A percentile compares a stretch with the other conserved stretches of the same genome.
Evolutionary conservation across 2,329 filamentous ascomycete species (phyloP).

Genomic region (Xylaria multiplex): DNA sequence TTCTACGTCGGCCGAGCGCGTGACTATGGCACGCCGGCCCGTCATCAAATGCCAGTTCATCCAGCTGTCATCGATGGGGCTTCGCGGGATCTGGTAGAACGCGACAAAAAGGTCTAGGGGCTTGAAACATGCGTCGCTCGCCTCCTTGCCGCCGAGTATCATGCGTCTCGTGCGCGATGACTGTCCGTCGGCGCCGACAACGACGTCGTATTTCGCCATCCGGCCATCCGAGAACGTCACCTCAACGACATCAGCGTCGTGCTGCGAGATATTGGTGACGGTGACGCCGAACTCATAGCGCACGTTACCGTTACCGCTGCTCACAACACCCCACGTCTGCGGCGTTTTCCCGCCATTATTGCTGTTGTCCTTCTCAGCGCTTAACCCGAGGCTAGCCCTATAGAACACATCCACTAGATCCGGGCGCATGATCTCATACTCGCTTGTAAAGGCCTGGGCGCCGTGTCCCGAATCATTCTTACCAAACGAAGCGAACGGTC

Average conservation of each 20-base stretch:
- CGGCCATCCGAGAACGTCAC: constrained; percentile 58
- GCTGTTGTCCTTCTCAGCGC: background rate
- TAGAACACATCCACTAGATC: constrained; percentile 64
- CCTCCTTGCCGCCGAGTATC: constrained; percentile 47
- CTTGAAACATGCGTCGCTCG: constrained; percentile 44
- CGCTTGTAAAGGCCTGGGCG: constrained; percentile 59
- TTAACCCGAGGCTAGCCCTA: constrained; percentile 44
- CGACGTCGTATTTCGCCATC: constrained; percentile 57
- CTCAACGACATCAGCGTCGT: constrained; percentile 47
- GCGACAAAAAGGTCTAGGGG: constrained; percentile 49
- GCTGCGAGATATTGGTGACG: constrained; percentile 43
- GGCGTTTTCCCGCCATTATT: constrained; percentile 38
- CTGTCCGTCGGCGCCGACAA: constrained; percentile 66
- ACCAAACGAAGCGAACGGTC: constrained; percentile 52
- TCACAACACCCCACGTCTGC: constrained; percentile 40
- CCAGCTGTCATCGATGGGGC: constrained; percentile 45
- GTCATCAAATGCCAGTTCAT: constrained; percentile 51
- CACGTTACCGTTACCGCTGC: constrained; percentile 44
- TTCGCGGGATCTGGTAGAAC: constrained; percentile 54
- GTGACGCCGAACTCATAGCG: constrained; percentile 49
- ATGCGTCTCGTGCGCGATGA: constrained; percentile 59
- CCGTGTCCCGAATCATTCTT: constrained; percentile 55
- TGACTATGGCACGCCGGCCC: constrained; percentile 51
- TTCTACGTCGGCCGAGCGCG: constrained; percentile 46
- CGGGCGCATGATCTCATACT: constrained; percentile 69